Evolutionary conservation across 805 yeast species (phyloP).

Genomic region (Candida awuae): DNA sequence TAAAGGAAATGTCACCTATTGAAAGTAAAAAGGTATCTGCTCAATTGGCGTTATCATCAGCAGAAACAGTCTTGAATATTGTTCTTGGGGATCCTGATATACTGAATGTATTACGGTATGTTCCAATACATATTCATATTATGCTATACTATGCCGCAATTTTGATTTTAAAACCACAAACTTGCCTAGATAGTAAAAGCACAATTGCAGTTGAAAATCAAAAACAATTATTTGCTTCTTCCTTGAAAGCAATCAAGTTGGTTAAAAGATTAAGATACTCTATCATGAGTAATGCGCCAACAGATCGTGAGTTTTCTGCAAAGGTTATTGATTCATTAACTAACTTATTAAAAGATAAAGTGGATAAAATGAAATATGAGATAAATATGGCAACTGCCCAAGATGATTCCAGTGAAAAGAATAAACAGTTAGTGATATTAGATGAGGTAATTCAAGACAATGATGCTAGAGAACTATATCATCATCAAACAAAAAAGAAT

Average conservation of each 20-base stretch:
- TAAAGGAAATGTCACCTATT: slow-evolving; percentile 19
- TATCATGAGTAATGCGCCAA: slow-evolving; percentile 39
- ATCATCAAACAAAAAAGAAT: slow-evolving; percentile 17
- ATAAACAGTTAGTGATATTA: slow-evolving; percentile 14
- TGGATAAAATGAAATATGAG: slow-evolving; percentile 12
- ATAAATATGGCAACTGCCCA: not conserved
- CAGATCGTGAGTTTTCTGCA: slow-evolving; percentile 44
- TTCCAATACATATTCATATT: slow-evolving; percentile 65
- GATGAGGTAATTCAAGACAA: slow-evolving; percentile 4
- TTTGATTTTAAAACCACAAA: slow-evolving; percentile 41
- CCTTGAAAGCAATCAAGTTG: slow-evolving; percentile 33
- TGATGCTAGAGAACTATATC: slow-evolving; percentile 4
- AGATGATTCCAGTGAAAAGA: slow-evolving; percentile 1
- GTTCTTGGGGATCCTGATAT: slow-evolving; percentile 55
- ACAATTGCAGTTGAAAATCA: slow-evolving; percentile 18
- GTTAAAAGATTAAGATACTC: slow-evolving; percentile 38
- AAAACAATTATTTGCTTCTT: slow-evolving; percentile 18
- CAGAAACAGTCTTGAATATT: slow-evolving; percentile 51
- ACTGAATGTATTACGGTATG: slow-evolving; percentile 45
- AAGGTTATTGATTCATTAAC: slow-evolving; percentile 31
- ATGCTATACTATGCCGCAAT: slow-evolving; percentile 64
- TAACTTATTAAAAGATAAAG: slow-evolving; percentile 23
- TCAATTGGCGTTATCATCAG: slow-evolving; percentile 53
- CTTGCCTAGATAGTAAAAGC: slow-evolving; percentile 12
- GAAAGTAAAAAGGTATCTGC: slow-evolving; percentile 25